Evolutionary conservation across 257 asterid species (phyloP).

Genomic region (Lantana camara): DNA sequence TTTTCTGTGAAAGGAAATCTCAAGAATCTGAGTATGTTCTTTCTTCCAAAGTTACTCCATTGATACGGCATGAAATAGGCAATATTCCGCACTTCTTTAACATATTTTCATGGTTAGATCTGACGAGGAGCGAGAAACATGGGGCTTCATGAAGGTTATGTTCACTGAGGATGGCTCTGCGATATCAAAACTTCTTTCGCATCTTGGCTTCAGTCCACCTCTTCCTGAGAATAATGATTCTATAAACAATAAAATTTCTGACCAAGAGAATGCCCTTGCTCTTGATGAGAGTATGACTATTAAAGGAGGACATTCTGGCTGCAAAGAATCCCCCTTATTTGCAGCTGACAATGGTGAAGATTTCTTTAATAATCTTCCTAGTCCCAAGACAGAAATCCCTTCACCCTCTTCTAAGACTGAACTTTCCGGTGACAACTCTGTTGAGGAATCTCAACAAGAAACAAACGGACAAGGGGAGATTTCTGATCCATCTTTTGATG

Average conservation of each 20-base stretch:
- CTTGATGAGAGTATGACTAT: conserved; percentile 34
- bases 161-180: conserved; percentile 69
- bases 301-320: conserved; percentile 36
- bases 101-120: conserved; percentile 40
- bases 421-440: conserved; percentile 37
- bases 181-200: conserved; percentile 61
- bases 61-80: conserved; percentile 1
- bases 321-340: conserved; percentile 35
- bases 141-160: conserved; percentile 73
- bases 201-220: conserved; percentile 61
- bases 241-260: conserved; percentile 38
- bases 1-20: conserved; percentile 59
- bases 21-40: conserved; percentile 62
- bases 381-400: conserved; percentile 69
- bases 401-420: conserved; percentile 44
- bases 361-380: conserved; percentile 67
- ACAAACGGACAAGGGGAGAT: conserved; percentile 39
- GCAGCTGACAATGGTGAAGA: conserved; percentile 61
- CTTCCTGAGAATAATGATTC: conserved; percentile 43
- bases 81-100: neutral
- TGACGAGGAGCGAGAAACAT: conserved; percentile 59
- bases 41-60: neutral
- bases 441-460: conserved; percentile 48
- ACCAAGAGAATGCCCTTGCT: conserved; percentile 51
- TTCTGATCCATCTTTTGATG: conserved; percentile 58